A percentile compares a stretch with the other conserved stretches of the same genome.
These are phyloP conservation scores for Hura crepitans DNA, from an alignment of 441 rosid genomes.

Conservation along the genomic window DNA sequence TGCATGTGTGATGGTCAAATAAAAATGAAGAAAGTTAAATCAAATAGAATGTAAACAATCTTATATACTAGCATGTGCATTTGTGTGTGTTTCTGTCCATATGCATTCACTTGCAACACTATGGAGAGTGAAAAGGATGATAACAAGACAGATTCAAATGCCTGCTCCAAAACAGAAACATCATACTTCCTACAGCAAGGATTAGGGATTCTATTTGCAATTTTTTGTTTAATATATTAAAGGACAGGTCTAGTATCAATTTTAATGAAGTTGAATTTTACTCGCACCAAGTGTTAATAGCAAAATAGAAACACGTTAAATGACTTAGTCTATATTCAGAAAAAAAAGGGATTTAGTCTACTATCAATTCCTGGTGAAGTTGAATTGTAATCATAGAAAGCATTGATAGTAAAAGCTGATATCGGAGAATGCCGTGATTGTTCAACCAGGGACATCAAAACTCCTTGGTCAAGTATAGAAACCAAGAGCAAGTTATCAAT, in stretches of 20 bases:
- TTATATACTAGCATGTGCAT: neutral
- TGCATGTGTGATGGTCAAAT: too few species aligned
- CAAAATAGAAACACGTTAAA: neutral
- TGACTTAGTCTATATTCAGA: too few species aligned
- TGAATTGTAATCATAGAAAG: too few species aligned
- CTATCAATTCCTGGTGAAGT: too few species aligned
- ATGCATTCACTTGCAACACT: neutral
- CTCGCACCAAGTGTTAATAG: neutral
- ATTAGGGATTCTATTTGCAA: neutral
- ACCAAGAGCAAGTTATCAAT: neutral
- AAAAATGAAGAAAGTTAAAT: too few species aligned
- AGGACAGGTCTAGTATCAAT: neutral
- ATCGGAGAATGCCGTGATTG: neutral
- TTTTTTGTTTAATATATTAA: neutral
- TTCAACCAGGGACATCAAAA: neutral
- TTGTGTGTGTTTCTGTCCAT: neutral
- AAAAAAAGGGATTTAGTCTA: too few species aligned
- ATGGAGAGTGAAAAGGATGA: neutral
- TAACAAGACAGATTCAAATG: neutral
- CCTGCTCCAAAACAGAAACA: neutral
- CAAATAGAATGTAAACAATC: neutral
- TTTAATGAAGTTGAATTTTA: neutral
- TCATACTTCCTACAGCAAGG: too few species aligned
- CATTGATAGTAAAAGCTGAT: too few species aligned
- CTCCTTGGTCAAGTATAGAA: neutral